These are phyloP conservation scores for Cantharellus cinnabarinus DNA, from an alignment of 768 basidiomycete genomes.

Conservation along the genomic window DNA sequence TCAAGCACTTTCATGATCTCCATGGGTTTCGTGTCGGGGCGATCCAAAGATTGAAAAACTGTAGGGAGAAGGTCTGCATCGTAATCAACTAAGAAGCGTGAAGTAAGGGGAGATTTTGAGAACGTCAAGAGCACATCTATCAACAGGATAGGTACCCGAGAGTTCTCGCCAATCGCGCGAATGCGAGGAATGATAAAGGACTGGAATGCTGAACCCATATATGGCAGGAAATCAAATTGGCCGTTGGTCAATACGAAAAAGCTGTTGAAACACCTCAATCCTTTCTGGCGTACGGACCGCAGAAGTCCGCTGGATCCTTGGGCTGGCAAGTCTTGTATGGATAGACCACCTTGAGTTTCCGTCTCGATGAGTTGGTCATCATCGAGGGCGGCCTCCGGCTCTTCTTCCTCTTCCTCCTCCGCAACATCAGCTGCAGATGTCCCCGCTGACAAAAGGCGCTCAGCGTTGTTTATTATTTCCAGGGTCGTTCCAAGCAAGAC, in stretches of 20 bases:
- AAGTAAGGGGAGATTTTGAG: conserved; percentile 37
- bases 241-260: conserved; percentile 56
- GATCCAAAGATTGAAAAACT: conserved; percentile 62
- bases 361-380: too few relatives aligned
- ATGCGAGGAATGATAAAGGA: conserved; percentile 72
- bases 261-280: conserved; percentile 68
- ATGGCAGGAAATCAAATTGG: conserved; percentile 54
- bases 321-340: conserved; percentile 8
- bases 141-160: conserved; percentile 74
- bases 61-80: conserved; percentile 51
- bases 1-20: conserved; percentile 72
- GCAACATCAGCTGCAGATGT: conserved; percentile 5
- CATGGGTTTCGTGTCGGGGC: conserved; percentile 66
- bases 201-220: conserved; percentile 42
- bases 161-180: conserved; percentile 63
- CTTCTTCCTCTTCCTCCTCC: conserved; percentile 19
- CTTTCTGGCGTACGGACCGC: conserved; percentile 58
- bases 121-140: conserved; percentile 71
- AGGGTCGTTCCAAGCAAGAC: conserved; percentile 49
- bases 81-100: conserved; percentile 45
- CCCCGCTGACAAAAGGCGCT: conserved; percentile 16
- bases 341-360: too few relatives aligned
- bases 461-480: conserved; percentile 43
- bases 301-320: conserved; percentile 21
- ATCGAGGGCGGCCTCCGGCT: conserved; percentile 11